A percentile compares a stretch with the other conserved stretches of the same genome.
phyloP scores from a whole-genome alignment of 2,329 filamentous ascomycete species.

The Akanthomyces muscarius region DNA sequence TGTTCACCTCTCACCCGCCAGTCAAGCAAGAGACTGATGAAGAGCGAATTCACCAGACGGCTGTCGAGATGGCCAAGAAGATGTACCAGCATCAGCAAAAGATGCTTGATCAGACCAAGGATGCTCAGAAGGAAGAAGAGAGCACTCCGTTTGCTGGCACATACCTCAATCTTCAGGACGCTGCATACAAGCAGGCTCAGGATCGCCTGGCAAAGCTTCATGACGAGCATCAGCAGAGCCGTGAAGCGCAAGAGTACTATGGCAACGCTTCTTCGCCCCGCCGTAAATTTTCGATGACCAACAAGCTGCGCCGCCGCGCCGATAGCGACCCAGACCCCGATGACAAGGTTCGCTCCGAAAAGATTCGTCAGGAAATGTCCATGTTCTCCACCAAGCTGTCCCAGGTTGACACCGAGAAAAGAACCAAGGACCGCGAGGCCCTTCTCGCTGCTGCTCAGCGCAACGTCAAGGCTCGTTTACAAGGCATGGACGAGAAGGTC shows the following conservation, averaged over 20 bases:
- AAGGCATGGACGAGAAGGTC: slow-evolving; percentile 77
- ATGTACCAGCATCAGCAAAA: slow-evolving; percentile 74
- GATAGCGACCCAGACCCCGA: slow-evolving; percentile 58
- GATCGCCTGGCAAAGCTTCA: slow-evolving; percentile 79
- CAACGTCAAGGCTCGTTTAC: slow-evolving; percentile 76
- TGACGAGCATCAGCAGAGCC: slow-evolving; percentile 59
- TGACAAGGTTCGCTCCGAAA: slow-evolving; percentile 65
- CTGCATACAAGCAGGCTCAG: slow-evolving; percentile 79
- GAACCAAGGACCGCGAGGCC: slow-evolving; percentile 67
- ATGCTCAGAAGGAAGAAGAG: slow-evolving; percentile 32
- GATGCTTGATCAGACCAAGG: slow-evolving; percentile 49
- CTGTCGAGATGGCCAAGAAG: slow-evolving; percentile 82
- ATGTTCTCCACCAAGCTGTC: slow-evolving; percentile 65
- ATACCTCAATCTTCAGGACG: slow-evolving; percentile 70
- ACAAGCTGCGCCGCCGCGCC: slow-evolving; percentile 58
- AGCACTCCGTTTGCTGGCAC: slow-evolving; percentile 46
- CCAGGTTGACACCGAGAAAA: slow-evolving; percentile 68
- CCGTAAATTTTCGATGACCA: slow-evolving; percentile 47
- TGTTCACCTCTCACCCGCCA: slow-evolving; percentile 74
- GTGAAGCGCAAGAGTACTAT: slow-evolving; percentile 73
- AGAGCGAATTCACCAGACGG: slow-evolving; percentile 74
- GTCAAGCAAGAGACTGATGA: slow-evolving; percentile 71
- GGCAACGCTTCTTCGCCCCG: slow-evolving; percentile 46
- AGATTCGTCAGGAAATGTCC: slow-evolving; percentile 76
- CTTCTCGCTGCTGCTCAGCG: slow-evolving; percentile 76